These are phyloP conservation scores for Metschnikowia koreensis DNA, from an alignment of 805 yeast genomes.

Conservation along the genomic window DNA sequence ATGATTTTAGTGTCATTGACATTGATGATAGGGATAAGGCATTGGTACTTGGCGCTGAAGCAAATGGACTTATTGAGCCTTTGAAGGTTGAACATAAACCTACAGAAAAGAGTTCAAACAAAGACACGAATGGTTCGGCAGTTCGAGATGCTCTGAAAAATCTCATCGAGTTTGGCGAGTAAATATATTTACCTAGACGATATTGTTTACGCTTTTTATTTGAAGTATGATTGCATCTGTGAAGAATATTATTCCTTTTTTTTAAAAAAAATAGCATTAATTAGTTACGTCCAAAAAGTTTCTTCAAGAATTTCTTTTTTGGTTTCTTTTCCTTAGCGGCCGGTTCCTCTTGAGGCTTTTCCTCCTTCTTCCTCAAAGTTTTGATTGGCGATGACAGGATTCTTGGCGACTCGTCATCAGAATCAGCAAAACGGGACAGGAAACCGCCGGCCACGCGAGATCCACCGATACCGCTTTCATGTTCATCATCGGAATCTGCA, in stretches of 20 bases:
- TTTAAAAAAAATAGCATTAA: background rate
- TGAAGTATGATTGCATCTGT: background rate
- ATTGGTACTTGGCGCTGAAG: conserved; percentile 49
- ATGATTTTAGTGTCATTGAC: conserved; percentile 41
- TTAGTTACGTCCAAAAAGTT: conserved; percentile 36
- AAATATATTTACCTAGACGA: background rate
- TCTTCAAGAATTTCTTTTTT: conserved; percentile 37
- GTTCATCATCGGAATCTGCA: conserved; percentile 63
- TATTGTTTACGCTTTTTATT: background rate
- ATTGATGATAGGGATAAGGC: conserved; percentile 47
- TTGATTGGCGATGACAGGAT: conserved; percentile 8
- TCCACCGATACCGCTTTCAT: conserved; percentile 6
- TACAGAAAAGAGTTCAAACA: conserved; percentile 2
- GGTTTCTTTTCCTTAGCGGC: conserved; percentile 23
- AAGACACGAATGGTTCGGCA: conserved; percentile 16
- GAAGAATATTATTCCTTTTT: no score
- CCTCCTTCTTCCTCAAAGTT: conserved; percentile 14
- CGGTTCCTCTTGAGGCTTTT: conserved; percentile 7
- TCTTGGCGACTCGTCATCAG: conserved; percentile 27
- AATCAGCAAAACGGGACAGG: conserved; percentile 28
- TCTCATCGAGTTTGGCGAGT: conserved; percentile 47
- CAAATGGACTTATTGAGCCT: conserved; percentile 37
- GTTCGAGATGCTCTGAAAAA: conserved; percentile 19
- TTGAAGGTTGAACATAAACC: background rate
- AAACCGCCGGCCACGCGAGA: conserved; percentile 15